Conservation (phyloP, 2,329 filamentous ascomycete species). For the Didymella glomerata region DNA sequence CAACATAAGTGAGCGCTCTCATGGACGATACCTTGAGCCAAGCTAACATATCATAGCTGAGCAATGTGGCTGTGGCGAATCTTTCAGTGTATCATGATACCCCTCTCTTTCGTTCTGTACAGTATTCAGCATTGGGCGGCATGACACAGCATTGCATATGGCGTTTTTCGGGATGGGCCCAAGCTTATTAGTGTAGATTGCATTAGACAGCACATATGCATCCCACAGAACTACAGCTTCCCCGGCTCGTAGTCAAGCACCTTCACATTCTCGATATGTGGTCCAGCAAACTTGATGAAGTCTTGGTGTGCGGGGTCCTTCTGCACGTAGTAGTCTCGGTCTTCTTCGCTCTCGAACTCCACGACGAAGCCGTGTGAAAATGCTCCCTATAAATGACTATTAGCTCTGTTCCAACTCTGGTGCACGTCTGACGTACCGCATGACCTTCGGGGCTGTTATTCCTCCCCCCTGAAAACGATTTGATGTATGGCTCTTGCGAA, state of each 20-base stretch:
- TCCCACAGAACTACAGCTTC: slow-evolving; percentile 14
- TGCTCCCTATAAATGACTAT: slow-evolving; percentile 55
- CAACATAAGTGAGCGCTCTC: slow-evolving; percentile 88
- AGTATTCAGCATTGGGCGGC: slow-evolving; percentile 42
- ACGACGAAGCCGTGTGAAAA: slow-evolving; percentile 75
- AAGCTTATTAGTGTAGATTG: not conserved
- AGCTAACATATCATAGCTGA: slow-evolving; percentile 72
- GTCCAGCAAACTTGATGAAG: slow-evolving; percentile 63
- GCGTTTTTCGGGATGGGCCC: slow-evolving; percentile 25
- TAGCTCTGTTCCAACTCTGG: not conserved
- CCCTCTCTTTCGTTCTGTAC: slow-evolving; percentile 26
- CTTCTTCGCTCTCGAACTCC: slow-evolving; percentile 69
- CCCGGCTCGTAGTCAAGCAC: slow-evolving; percentile 69
- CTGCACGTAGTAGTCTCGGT: slow-evolving; percentile 73
- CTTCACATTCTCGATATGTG: slow-evolving; percentile 61
- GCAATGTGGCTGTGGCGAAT: slow-evolving; percentile 94
- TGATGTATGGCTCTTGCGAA: slow-evolving; percentile 68
- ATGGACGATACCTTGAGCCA: too few species aligned
- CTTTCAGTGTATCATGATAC: slow-evolving; percentile 70
- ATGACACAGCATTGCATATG: slow-evolving; percentile 25
- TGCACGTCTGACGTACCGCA: slow-evolving; percentile 58
- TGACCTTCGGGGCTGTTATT: slow-evolving; percentile 70
- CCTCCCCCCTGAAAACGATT: slow-evolving; percentile 64
- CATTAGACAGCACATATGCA: slow-evolving; percentile 17
- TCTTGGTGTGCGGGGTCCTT: slow-evolving; percentile 70